Evolutionary conservation across 768 basidiomycete species (phyloP), one percentile per base, ranked within the genome.

Genomic region (Leccinellum rugosiceps): DNA sequence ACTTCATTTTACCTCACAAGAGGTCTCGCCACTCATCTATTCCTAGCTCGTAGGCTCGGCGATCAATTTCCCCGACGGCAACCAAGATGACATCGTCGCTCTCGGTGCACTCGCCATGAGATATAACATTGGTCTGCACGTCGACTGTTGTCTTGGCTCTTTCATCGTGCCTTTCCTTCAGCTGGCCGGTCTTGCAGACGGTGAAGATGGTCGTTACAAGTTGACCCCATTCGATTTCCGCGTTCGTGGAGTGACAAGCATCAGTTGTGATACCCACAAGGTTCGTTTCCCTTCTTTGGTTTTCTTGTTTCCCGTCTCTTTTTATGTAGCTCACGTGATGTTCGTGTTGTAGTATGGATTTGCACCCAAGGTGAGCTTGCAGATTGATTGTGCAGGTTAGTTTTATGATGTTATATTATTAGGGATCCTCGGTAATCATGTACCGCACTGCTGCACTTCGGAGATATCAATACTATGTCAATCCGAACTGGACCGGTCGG

Each of bases 221-320:
- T 68, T 89, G 23, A 72, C 78, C 35, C 87, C 84, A 0, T 98
- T 98, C 68, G 96, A 98, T 73, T 99, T 99, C 73, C 77, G 86
- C 21, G 87, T 98, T 2, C 79, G 82, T 3, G 96, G 96, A 4
- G 96, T 99, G 23, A 98, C 95, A 3, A 88, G 87, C 64, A 92
- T 98, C 55, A 94, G 92, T 59, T 97, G 95, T 71, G 96, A 99
- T 77, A 93, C 92, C 7, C 94, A 97, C 76, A 96, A 96, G 77
- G 91, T 88, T 44, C 14, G 57, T 17, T 23, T 34, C 11, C 4
- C 9, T n/a, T 28, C 48, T 28, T 7, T 28, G 1, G 28, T 19
- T 46, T 2, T 11, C 30, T 25, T 38, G 35, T 55, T 45, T n/a
- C 14, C 19, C 15, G 23, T 38, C 28, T 51, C n/a, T n/a, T n/a